Conservation (phyloP, 805 yeast genomes). For the Candida hispaniensis region DNA sequence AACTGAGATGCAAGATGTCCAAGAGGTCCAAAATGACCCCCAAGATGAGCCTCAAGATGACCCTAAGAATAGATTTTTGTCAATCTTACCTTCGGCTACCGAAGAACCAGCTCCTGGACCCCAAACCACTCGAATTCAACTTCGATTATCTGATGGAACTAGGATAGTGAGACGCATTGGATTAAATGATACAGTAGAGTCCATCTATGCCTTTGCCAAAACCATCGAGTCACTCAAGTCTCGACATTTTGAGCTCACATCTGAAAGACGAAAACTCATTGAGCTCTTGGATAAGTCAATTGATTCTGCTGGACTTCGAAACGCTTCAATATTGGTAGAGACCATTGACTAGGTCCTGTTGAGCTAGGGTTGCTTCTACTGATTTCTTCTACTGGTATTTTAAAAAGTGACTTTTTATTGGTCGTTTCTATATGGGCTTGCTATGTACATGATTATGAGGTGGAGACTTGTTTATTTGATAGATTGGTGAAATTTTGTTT, state of each 20-base stretch:
- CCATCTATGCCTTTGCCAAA: constrained; percentile 59
- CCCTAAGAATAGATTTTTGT: constrained; percentile 38
- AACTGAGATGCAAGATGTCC: constrained; percentile 16
- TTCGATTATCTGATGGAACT: constrained; percentile 82
- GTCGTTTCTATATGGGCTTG: too few species aligned
- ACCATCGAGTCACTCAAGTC: constrained; percentile 35
- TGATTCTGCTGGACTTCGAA: constrained; percentile 65
- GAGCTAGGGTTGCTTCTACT: too few species aligned
- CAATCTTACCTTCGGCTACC: constrained; percentile 41
- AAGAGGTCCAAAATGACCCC: constrained; percentile 16
- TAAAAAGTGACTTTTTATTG: too few species aligned
- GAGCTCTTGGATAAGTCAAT: constrained; percentile 45
- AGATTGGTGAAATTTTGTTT: too few species aligned
- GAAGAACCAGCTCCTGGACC: constrained; percentile 55
- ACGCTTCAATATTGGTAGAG: constrained; percentile 71
- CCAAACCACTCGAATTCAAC: constrained; percentile 65
- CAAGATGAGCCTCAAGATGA: constrained; percentile 25
- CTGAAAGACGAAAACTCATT: constrained; percentile 50
- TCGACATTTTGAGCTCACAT: constrained; percentile 44
- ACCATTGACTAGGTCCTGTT: constrained; percentile 30
- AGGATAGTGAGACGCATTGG: constrained; percentile 63
- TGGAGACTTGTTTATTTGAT: too few species aligned
- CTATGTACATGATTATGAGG: too few species aligned
- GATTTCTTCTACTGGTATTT: too few species aligned
- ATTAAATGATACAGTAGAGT: constrained; percentile 45